phyloP scores from a whole-genome alignment of 768 basidiomycete species.

The Sporobolomyces roseus region DNA sequence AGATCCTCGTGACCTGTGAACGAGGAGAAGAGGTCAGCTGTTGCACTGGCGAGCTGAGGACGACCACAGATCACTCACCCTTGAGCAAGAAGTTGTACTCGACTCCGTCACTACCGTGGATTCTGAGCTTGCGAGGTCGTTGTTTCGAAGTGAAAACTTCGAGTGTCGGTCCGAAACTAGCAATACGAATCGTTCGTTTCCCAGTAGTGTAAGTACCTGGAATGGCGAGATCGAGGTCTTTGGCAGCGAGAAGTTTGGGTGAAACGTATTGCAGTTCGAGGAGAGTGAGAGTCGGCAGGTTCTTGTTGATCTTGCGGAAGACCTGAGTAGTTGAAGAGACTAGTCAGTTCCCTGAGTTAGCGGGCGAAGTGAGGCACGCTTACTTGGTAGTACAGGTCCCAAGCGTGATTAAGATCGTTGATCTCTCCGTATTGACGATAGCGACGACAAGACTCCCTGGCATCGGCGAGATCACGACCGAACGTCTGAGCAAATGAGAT shows the following conservation, averaged over 20 bases:
- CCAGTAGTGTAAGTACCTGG: slow-evolving; percentile 94
- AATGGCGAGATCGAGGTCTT: slow-evolving; percentile 89
- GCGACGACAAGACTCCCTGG: slow-evolving; percentile 80
- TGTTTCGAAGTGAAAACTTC: slow-evolving; percentile 96
- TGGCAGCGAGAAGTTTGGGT: slow-evolving; percentile 78
- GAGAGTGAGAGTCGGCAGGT: slow-evolving; percentile 71
- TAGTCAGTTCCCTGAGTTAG: neutral
- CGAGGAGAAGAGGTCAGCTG: neutral
- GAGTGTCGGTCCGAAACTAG: slow-evolving; percentile 79
- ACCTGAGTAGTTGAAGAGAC: slow-evolving; percentile 56
- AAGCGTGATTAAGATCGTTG: slow-evolving; percentile 88
- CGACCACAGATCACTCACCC: slow-evolving; percentile 55
- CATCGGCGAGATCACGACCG: slow-evolving; percentile 84
- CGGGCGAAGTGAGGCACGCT: slow-evolving; percentile 43
- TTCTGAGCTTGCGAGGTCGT: slow-evolving; percentile 77
- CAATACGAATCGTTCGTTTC: slow-evolving; percentile 72
- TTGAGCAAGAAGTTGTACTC: slow-evolving; percentile 91
- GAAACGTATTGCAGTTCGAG: slow-evolving; percentile 97
- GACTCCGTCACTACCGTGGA: slow-evolving; percentile 84
- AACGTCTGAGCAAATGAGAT: slow-evolving; percentile 92
- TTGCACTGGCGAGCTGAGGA: too few species aligned
- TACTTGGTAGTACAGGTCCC: slow-evolving; percentile 97
- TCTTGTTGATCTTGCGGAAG: slow-evolving; percentile 94
- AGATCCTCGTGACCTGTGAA: slow-evolving; percentile 87
- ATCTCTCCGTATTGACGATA: slow-evolving; percentile 82